Conservation (phyloP, 2,329 filamentous ascomycete species). For the Fusarium decemcellulare region DNA sequence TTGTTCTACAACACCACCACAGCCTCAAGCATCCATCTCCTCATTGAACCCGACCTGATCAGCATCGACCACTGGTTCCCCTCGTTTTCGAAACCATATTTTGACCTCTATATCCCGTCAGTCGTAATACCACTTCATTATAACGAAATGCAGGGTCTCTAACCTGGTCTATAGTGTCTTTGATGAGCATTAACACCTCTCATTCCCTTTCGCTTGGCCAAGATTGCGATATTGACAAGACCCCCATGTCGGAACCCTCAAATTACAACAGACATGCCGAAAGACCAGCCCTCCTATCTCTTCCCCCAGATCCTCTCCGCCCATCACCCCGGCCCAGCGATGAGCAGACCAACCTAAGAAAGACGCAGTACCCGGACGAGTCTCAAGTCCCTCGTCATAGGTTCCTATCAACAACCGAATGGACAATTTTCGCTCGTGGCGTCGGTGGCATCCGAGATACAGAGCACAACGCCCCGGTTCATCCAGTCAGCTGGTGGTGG, state of each 20-base stretch:
- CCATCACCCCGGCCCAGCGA: conserved; percentile 5
- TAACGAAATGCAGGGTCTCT: neutral
- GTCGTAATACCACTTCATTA: neutral
- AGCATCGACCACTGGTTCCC: neutral
- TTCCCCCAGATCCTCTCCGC: neutral
- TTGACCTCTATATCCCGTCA: neutral
- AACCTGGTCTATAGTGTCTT: neutral
- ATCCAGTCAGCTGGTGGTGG: conserved; percentile 60
- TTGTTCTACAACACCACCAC: neutral
- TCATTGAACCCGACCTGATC: conserved; percentile 1
- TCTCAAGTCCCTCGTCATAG: conserved; percentile 47
- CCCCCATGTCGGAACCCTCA: conserved; percentile 5
- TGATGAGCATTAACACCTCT: neutral
- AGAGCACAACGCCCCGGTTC: conserved; percentile 59
- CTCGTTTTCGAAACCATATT: neutral
- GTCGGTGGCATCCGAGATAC: conserved; percentile 62
- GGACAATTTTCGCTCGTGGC: conserved; percentile 62
- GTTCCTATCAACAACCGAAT: conserved; percentile 60
- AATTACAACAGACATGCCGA: neutral
- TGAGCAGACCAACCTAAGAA: neutral
- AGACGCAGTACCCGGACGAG: neutral
- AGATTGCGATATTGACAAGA: neutral
- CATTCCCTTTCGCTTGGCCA: neutral
- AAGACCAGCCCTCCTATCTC: neutral
- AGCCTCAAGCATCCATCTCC: neutral